Evolutionary conservation across 2,329 filamentous ascomycete genomes (phyloP).

Genomic region (Cordyceps militaris): DNA sequence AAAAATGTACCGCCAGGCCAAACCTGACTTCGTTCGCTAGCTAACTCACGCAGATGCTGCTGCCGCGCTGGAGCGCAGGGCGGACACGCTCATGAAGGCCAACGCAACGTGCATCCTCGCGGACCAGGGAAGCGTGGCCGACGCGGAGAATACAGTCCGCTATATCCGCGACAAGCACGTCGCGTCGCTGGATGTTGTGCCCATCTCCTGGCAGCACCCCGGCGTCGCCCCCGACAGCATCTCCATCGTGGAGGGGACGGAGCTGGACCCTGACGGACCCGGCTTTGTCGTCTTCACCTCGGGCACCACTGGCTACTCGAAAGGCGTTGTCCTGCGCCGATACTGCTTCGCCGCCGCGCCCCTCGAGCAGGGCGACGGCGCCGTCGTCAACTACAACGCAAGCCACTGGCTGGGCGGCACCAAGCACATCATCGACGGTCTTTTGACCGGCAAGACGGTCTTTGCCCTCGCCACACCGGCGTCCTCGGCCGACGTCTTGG

Average conservation of each 20-base stretch:
- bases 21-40: not conserved
- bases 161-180: not conserved
- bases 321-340: constrained; percentile 59
- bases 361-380: constrained; percentile 1
- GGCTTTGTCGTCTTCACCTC: constrained; percentile 43
- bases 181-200: not conserved
- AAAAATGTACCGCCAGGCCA: not conserved
- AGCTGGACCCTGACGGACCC: constrained; percentile 13
- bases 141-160: not conserved
- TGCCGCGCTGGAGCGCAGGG: constrained; percentile 13
- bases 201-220: not conserved
- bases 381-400: constrained; percentile 16
- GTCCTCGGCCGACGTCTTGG: constrained; percentile 11
- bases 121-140: not conserved
- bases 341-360: constrained; percentile 1
- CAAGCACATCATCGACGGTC: constrained; percentile 9
- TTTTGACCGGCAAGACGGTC: constrained; percentile 15
- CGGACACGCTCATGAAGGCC: constrained; percentile 12
- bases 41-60: not conserved
- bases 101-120: constrained; percentile 13
- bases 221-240: not conserved
- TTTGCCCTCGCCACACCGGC: constrained; percentile 14
- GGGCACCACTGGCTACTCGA: constrained; percentile 69
- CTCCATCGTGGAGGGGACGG: constrained; percentile 10
- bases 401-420: constrained; percentile 18